These are phyloP conservation scores for Pseudopithomyces maydicus DNA, from an alignment of 2,329 filamentous ascomycete species.

Conservation along the genomic window DNA sequence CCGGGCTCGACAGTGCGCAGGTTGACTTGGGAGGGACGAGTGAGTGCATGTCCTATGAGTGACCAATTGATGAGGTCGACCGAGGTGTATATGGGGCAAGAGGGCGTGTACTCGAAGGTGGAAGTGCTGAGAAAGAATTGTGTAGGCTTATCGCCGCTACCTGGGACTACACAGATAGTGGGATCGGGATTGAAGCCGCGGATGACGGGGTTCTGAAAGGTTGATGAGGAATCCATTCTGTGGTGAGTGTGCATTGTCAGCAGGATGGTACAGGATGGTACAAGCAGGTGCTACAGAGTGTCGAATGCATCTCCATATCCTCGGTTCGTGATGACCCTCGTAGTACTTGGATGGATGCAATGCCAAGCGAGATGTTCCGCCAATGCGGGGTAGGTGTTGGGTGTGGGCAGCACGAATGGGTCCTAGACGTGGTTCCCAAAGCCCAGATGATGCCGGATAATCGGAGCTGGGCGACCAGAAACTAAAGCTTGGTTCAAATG, in stretches of 20 bases:
- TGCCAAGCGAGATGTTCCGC: constrained; percentile 4
- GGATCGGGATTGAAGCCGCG: constrained; percentile 59
- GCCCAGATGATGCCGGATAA: too few relatives aligned
- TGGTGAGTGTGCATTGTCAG: not conserved
- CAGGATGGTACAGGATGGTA: not conserved
- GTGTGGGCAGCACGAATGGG: too few relatives aligned
- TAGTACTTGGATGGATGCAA: not conserved
- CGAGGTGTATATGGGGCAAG: constrained; percentile 57
- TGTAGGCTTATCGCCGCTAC: constrained; percentile 15
- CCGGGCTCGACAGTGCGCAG: constrained; percentile 32
- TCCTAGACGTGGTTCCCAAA: too few relatives aligned
- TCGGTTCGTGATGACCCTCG: too few relatives aligned
- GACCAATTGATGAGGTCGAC: constrained; percentile 41
- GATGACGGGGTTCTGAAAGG: constrained; percentile 50
- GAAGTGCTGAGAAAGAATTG: constrained; percentile 58
- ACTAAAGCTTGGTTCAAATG: too few relatives aligned
- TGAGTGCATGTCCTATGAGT: constrained; percentile 46
- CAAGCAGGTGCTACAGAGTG: not conserved
- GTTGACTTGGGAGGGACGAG: constrained; percentile 44
- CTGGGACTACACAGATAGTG: constrained; percentile 46
- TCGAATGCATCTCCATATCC: not conserved
- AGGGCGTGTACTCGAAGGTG: constrained; percentile 59
- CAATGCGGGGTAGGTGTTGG: not conserved
- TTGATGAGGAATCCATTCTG: not conserved
- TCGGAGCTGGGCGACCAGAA: too few relatives aligned